phyloP scores from a whole-genome alignment of 164 flowering plant species.

The Stephania yunnanensis region DNA sequence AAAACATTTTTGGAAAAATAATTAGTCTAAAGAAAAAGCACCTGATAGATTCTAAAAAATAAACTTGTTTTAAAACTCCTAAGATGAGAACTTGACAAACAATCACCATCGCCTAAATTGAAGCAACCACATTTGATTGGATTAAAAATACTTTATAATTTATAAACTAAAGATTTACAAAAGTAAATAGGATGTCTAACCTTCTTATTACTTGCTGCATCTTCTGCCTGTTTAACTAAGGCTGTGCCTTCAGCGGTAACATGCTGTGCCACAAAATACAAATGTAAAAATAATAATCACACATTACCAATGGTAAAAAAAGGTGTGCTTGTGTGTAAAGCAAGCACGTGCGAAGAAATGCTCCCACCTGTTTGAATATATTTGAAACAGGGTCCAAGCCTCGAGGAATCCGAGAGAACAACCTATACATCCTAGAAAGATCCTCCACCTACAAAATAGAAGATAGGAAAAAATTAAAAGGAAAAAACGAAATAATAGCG shows the following conservation, averaged over 20 bases:
- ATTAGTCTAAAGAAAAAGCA: background rate
- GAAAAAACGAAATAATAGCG: background rate
- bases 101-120: background rate
- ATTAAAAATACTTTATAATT: background rate
- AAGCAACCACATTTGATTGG: background rate
- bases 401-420: conserved; percentile 57
- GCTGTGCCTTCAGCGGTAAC: conserved; percentile 89
- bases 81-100: background rate
- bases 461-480: background rate
- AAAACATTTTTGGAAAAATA: too few species aligned
- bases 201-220: conserved; percentile 91
- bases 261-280: conserved; percentile 48
- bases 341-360: background rate
- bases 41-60: background rate
- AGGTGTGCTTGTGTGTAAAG: background rate
- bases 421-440: conserved; percentile 90
- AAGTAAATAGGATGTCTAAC: conserved; percentile 23
- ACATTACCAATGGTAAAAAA: background rate
- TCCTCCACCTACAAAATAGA: conserved; percentile 46
- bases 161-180: background rate
- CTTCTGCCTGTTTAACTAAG: conserved; percentile 92
- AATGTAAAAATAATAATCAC: background rate
- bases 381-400: conserved; percentile 80
- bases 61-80: background rate
- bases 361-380: conserved; percentile 83